Base-by-base conservation (phyloP, 1,284 basidiomycete genomes). In the Malassezia nana region DNA sequence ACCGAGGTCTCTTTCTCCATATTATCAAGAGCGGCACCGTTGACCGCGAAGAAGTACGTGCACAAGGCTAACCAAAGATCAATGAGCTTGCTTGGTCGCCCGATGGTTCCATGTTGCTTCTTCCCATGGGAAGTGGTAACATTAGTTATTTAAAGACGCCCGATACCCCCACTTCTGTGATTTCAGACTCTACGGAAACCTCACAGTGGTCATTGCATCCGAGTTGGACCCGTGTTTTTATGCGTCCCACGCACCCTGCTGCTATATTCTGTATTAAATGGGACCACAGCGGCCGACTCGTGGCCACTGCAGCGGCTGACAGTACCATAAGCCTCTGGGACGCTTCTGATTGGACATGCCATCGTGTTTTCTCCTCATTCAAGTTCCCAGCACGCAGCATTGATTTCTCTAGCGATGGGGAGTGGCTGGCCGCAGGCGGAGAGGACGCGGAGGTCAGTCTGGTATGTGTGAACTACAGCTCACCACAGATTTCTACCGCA, bases 381-480 rank as follows among this genome's bases (percentile, higher is more conserved):
- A 31, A 54, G 2, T 63, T 58, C 35, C 65, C 67, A 0, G 55
- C 66, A 1, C 52, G 69, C 13, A 52, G 60, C 6, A 63, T 72
- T 16, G 57, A 57, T 1, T 72, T 72, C 42, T 66, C 64, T 9
- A 60, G 58, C 46, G 69, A 72, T 18, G 68, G 69, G 2, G 69
- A 72, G 39, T 57, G 70, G 22, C 41, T 72, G 0, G 68, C 69
- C 0, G 57, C 58, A 0, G 66, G 63, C 18, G 69, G 69, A 1
- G 69, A 72, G 44, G 69, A 72, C 33, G 4, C 48, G 1, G 24
- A 40, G 12, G n/a, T 56, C 35, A 29, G 16, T 16, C 12, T 56
- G 22, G 52, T 55, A 50, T 32, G 52, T 50, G 7, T 5, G 5
- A 15, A 5, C 12, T 10, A 6, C 25, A 9, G 12, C 52, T 49